These are phyloP conservation scores for Cladophialophora bantiana DNA, from an alignment of 2,329 filamentous ascomycete genomes.

Conservation along the genomic window DNA sequence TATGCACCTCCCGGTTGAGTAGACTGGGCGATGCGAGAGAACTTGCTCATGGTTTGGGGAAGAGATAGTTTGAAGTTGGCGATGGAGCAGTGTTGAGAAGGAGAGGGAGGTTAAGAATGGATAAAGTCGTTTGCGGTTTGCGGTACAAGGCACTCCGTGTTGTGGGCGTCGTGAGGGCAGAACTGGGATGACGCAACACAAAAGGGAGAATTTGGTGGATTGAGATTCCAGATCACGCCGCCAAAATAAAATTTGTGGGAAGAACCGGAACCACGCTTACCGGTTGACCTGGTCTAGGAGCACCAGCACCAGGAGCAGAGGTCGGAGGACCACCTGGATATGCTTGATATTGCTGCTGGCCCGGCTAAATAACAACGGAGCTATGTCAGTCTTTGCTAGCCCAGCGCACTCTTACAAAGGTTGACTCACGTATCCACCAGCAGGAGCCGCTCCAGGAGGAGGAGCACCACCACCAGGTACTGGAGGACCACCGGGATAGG, in stretches of 20 bases:
- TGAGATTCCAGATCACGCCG: constrained; percentile 9
- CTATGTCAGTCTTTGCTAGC: constrained; percentile 10
- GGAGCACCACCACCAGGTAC: constrained; percentile 33
- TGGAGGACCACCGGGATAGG: constrained; percentile 43
- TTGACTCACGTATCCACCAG: constrained; percentile 62
- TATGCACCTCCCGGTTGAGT: constrained; percentile 26
- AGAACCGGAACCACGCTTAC: constrained; percentile 42
- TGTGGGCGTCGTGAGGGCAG: neutral
- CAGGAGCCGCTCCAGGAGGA: constrained; percentile 39
- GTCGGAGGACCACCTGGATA: constrained; percentile 55
- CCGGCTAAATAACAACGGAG: constrained; percentile 16
- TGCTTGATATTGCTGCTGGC: constrained; percentile 62
- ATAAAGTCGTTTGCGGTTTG: constrained; percentile 39
- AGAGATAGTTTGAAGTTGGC: constrained; percentile 7
- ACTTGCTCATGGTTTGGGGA: constrained; percentile 39
- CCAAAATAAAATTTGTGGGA: constrained; percentile 22
- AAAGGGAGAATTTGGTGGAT: constrained; percentile 26
- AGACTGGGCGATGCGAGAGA: constrained; percentile 35
- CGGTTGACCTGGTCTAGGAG: constrained; percentile 40
- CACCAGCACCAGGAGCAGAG: constrained; percentile 36
- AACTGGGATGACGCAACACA: constrained; percentile 26
- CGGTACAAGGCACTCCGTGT: neutral
- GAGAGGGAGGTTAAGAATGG: constrained; percentile 9
- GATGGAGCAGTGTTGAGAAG: neutral
- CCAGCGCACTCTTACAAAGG: neutral